Evolutionary conservation across 1,284 basidiomycete species (phyloP), one percentile per base, ranked within the genome.

Genomic region (Trichosporon asahii): DNA sequence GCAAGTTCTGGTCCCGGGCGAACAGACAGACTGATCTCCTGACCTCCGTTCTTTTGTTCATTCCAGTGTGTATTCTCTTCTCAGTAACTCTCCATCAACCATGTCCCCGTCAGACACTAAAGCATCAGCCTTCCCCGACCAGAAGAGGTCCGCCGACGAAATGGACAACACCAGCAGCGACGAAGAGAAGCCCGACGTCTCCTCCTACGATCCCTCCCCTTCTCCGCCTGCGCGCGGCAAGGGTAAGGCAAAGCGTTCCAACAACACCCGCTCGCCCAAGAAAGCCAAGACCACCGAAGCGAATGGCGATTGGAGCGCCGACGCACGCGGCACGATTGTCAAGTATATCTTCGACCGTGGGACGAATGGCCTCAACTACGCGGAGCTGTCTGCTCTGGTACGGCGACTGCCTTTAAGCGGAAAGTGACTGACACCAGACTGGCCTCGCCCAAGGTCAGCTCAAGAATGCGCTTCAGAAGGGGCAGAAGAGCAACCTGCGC

Each of bases 391-490:
- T 18, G 14, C 2, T 5, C 66, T 73, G 29, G 77, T 78, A 37
- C 35, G 76, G 55, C 4, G 3, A 5, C 31, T 33, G 31, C 4
- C n/a, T 4, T 12, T 37, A 23, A 11, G 11, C 9, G 29, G n/a
- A 5, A 3, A 27, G 14, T 18, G 2, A 23, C 65, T 64, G 65
- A 66, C 61, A 7, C 8, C 66, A 76, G 76, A 68, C 73, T 40
- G 74, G 70, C 12, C 57, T 76, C n/a, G 71, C 70, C 27, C 60
- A 65, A 9, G 35, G 44, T 21, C 74, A 76, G 60, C 29, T 79
- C 25, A 65, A 64, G 5, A 77, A 79, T 65, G 76, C 77, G 14
- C 75, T 75, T 15, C 75, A 76, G 64, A 69, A 71, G 11, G 76
- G 75, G 0, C 73, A 67, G 29, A 77, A 74, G 69, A 74, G 76